Evolutionary conservation across 2,329 filamentous ascomycete genomes (phyloP), one percentile per base, ranked within the genome.

Genomic region (Diplodia sapinea): DNA sequence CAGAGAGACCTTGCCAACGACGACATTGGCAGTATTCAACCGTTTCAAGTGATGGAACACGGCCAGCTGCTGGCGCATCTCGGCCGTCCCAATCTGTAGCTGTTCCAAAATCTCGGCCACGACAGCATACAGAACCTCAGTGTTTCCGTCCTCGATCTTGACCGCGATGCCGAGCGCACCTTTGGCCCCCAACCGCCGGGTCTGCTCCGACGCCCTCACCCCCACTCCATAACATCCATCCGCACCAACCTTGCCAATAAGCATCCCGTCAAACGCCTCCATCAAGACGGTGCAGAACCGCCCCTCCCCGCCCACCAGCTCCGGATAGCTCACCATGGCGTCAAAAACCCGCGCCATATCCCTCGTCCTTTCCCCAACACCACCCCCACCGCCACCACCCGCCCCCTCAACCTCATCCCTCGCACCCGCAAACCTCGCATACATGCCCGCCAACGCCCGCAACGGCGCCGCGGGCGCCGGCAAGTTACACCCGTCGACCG

Each of bases 61-160:
- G 0, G 69, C 72, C 4, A 83, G 69, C 31, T 71, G 68, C 1
- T 70, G n/a, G 5, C 78, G 71, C 66, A 73, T 73, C 12, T 78
- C 75, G 0, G 50, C 40, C 0, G 74, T 73, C 0, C 80, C 79
- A 17, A 85, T 76, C 0, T 74, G 47, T 1, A 85, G 70, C 65
- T 80, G 81, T n/a, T 79, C 73, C 9, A 85, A 71, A 9, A 84
- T 77, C 69, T 85, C 83, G 3, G 73, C 68, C 1, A 83, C 75
- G 0, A 77, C 82, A 0, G 81, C 76, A 65, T 84, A 83, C 1
- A 85, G 72, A 1, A 83, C 78, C 5, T 75, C 75, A 1, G 81
- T 69, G 68, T 76, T 84, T 0, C 83, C 82, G 54, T 85, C 84
- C 66, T 84, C 82, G 8, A 85, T 77, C 70, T 85, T 85, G 13